phyloP scores from a whole-genome alignment of 306 rosid species.

The Datisca glomerata region DNA sequence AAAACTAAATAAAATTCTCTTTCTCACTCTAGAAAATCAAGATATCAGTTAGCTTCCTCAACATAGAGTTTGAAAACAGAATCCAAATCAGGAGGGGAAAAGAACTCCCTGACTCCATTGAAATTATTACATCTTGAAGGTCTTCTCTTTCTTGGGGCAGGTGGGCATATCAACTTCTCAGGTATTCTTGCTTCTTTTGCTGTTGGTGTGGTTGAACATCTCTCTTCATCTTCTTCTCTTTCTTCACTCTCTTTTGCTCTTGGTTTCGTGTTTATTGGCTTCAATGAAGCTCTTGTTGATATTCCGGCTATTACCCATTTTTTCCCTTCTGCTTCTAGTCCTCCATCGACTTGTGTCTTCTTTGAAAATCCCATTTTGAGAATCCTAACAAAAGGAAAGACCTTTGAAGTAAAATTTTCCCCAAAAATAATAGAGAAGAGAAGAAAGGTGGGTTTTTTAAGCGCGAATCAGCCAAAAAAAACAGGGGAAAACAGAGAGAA shows the following conservation, averaged over 20 bases:
- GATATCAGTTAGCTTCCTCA: constrained; percentile 48
- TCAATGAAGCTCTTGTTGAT: constrained; percentile 41
- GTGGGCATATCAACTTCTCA: constrained; percentile 51
- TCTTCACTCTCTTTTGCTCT: constrained; percentile 23
- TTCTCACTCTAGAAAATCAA: constrained; percentile 9
- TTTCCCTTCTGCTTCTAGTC: constrained; percentile 50
- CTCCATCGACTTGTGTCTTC: constrained; percentile 45
- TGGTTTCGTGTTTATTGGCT: constrained; percentile 53
- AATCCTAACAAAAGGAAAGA: background rate
- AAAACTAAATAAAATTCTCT: constrained; percentile 9
- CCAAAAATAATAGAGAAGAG: background rate
- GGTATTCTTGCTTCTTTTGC: constrained; percentile 72
- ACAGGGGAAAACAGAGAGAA: constrained; percentile 5
- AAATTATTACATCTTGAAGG: constrained; percentile 37
- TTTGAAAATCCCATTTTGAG: constrained; percentile 76
- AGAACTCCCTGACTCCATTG: constrained; percentile 48
- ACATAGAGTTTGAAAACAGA: constrained; percentile 60
- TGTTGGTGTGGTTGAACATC: constrained; percentile 62
- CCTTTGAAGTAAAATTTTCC: background rate
- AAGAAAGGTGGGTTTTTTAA: background rate
- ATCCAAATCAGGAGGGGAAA: constrained; percentile 85
- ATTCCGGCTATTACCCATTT: constrained; percentile 80
- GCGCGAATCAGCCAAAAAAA: constrained; percentile 3
- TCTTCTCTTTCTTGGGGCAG: constrained; percentile 77
- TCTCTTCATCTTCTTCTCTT: constrained; percentile 30